Evolutionary conservation across 2,329 filamentous ascomycete species (phyloP).

Genomic region (Pestalotiopsis fici): DNA sequence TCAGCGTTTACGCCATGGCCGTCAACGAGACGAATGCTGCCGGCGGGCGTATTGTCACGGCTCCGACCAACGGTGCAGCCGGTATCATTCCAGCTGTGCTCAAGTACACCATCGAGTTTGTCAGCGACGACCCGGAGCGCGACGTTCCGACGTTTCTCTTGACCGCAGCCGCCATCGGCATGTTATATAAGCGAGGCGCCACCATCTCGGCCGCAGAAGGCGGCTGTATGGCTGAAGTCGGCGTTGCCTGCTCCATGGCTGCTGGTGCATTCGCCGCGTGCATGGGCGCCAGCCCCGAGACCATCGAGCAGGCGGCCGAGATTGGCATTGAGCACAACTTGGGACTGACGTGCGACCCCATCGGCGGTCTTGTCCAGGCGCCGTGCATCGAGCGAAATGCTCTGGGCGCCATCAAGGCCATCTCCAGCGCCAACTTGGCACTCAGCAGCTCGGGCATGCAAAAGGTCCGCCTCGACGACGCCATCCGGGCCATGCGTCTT

Average conservation of each 20-base stretch:
- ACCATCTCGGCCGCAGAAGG: slow-evolving; percentile 54
- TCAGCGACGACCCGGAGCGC: slow-evolving; percentile 50
- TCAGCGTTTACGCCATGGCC: slow-evolving; percentile 51
- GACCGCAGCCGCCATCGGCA: slow-evolving; percentile 50
- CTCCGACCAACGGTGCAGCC: slow-evolving; percentile 51
- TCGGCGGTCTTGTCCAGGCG: slow-evolving; percentile 50
- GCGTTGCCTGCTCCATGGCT: slow-evolving; percentile 53
- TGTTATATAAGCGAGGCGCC: slow-evolving; percentile 54
- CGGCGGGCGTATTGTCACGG: slow-evolving; percentile 51
- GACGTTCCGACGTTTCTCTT: slow-evolving; percentile 50
- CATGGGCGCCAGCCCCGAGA: slow-evolving; percentile 51
- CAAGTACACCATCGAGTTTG: slow-evolving; percentile 51
- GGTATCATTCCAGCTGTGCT: slow-evolving; percentile 53
- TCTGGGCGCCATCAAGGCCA: slow-evolving; percentile 51
- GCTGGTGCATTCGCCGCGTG: slow-evolving; percentile 51
- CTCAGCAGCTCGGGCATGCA: slow-evolving; percentile 46
- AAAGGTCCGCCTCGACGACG: slow-evolving; percentile 51
- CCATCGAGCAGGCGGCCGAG: slow-evolving; percentile 51
- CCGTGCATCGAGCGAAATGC: slow-evolving; percentile 54
- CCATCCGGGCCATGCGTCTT: slow-evolving; percentile 50
- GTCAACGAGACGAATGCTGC: slow-evolving; percentile 56
- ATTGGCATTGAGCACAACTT: slow-evolving; percentile 56
- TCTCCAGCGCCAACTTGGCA: slow-evolving; percentile 50
- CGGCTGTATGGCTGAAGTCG: slow-evolving; percentile 55
- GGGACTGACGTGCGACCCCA: slow-evolving; percentile 51